Evolutionary conservation across 75 land plant species (phyloP), one percentile per base, ranked within the genome.

Genomic region (Chamaecyparis obtusa): DNA sequence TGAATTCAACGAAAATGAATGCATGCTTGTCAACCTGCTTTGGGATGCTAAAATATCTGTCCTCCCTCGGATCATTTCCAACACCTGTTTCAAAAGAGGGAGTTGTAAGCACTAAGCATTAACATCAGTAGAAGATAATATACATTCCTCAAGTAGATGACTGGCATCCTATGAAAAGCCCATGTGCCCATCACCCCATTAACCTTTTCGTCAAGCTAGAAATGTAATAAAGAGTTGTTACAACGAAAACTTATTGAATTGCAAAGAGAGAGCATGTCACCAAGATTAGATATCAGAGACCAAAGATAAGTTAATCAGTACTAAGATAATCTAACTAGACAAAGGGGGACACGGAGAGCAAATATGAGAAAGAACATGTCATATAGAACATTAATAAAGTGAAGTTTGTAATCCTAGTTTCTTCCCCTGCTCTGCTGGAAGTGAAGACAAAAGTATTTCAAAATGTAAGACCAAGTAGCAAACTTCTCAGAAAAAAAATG

Each of bases 31-130:
- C 74, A 90, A 97, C 99, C 91, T 98, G 99, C 86, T 98, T 98
- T 39, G 96, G 99, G 89, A 98, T 95, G 88, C 99, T 98, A 92
- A 98, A 98, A 83, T 98, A 98, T 10, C 99, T 94, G 88, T 98
- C 99, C 87, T 98, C 99, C 87, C 99, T 92, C n/a, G 99, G 99
- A 87, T 98, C 99, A 87, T 97, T 97, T 11, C 99, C 99, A 78
- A 98, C 99, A 76, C 99, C 99, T 98, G 89, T 87, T 84, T 56
- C 48, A 81, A 21, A 44, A 44, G 21, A 64, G 30, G 30, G 11
- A 74, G 76, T 74, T 74, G 76, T 30, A 33, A 14, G 36, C 33
- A 74, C 33, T 10, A 7, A 32, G 36, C 33, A 74, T 74, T 10
- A 7, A 32, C 36, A 32, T 32, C 36, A 13, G 76, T 33, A 74